These are phyloP conservation scores for Fraxinus floribunda DNA, from an alignment of 305 asterid species.

Conservation along the genomic window DNA sequence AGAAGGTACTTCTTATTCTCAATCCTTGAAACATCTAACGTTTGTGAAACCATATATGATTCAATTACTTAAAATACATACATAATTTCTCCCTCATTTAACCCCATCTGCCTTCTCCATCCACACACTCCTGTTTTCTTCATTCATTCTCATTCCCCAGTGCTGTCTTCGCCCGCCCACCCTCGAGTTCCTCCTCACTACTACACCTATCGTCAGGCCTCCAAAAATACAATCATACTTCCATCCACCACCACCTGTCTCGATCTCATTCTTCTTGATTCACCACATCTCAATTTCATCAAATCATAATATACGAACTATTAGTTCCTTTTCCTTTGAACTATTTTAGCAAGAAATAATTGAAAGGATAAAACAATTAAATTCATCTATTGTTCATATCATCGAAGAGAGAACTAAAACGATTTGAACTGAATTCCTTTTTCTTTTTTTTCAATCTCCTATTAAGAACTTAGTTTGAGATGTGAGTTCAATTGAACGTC, in stretches of 20 bases:
- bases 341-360: background rate
- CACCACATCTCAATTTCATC: background rate
- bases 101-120: background rate
- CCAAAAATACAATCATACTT: background rate
- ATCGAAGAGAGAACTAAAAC: background rate
- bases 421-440: background rate
- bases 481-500: background rate
- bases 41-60: background rate
- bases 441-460: background rate
- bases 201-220: background rate
- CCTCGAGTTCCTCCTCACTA: background rate
- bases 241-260: background rate
- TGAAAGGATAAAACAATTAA: background rate
- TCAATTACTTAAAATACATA: background rate
- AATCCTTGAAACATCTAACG: background rate
- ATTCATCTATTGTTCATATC: background rate
- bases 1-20: background rate
- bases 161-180: background rate
- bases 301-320: background rate
- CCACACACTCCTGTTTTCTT: background rate
- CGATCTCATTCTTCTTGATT: background rate
- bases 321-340: background rate
- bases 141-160: background rate
- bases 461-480: background rate
- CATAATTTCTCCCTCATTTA: background rate